Evolutionary conservation across 331 rosid genomes (phyloP), one percentile per base, ranked within the genome.

Genomic region (Rosa hybrid): DNA sequence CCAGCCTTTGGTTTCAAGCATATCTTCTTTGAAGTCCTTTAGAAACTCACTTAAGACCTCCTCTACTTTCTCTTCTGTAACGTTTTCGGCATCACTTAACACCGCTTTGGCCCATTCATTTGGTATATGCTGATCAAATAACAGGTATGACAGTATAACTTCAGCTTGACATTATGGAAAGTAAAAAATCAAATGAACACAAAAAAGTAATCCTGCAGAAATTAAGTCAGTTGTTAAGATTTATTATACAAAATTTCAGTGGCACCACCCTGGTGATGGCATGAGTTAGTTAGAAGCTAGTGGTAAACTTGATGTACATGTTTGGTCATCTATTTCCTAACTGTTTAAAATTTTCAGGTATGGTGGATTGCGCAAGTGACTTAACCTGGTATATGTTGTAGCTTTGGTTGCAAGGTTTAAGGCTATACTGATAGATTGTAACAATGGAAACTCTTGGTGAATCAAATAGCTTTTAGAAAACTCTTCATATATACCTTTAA

Each of bases 61-160:
- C 68, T 85, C 90, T 75, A 88, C 34, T 30, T 30, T 30, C 34
- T 30, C 88, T 69, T 83, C 86, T 4, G 81, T 81, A 2, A 88
- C 84, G 77, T 39, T 88, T 84, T 78, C 34, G 16, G 6, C 82
- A 83, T 84, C 86, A 30, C 34, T 30, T 30, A 41, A 41, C 44
- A 41, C 44, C 6, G 3, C 34, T 30, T 30, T 30, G 34, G 34
- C 34, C 34, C 34, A 30, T 60, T 81, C 90, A 49, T 75, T 70
- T 25, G 34, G 81, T 25, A 86, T 62, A 34, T 12, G 17, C 90
- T 86, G 83, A 23, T 57, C 25, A 79, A 79, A 46, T 46, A 77
- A 30, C 42, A 48, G 25, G 23, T 23, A 71, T 23, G 41, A 72
- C 46, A 49, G 23, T n/a, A 23, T 59, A 25, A 25, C 20, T 71